Base-by-base conservation (phyloP, 139 green algal genomes). In the Chlamydomonas schloesseri region DNA sequence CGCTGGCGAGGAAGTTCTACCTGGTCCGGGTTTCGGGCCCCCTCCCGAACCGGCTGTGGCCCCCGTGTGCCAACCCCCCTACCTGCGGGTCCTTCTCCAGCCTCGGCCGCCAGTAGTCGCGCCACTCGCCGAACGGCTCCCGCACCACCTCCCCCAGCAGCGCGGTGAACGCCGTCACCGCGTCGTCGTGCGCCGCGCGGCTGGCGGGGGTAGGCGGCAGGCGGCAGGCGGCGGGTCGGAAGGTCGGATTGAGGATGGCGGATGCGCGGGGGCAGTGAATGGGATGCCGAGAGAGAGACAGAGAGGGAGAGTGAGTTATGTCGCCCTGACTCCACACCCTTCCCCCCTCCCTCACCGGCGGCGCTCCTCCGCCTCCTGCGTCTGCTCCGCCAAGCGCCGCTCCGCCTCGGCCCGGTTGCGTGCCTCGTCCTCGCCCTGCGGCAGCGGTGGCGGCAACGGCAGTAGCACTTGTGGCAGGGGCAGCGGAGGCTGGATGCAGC, bases 71-170 rank as follows among this genome's bases (percentile, higher is more conserved):
- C n/a, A 57, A 50, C 60, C 60, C 24, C 23, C 84, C 46, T 34
- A 78, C 83, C 83, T 64, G 73, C 23, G 84, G 74, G 74, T 89
- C 84, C 68, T 89, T 89, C 2, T 82, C 84, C 50, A 89, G 67
- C 50, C 84, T 67, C 5, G 53, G 28, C 57, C 72, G 42, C 71
- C 71, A 81, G 57, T 81, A 81, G 57, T 81, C 82, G 14, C 71
- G 28, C 71, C 71, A 88, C 58, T 87, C 78, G 1, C 68, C 58
- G 8, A 69, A 75, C 31, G 76, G 74, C 55, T 89, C 86, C 37
- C 78, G n/a, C 70, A 87, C 71, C 33, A 76, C 62, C 70, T 89
- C 86, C 42, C 76, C 78, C 58, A 89, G 86, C 86, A 89, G 70
- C 37, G 86, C 76, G 36, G 26, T 67, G 77, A 82, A 89, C 34